A percentile compares a stretch with the other conserved stretches of the same genome.
Evolutionary conservation across 2,329 filamentous ascomycete genomes (phyloP).

Genomic region (Calonectria multiphialidica): DNA sequence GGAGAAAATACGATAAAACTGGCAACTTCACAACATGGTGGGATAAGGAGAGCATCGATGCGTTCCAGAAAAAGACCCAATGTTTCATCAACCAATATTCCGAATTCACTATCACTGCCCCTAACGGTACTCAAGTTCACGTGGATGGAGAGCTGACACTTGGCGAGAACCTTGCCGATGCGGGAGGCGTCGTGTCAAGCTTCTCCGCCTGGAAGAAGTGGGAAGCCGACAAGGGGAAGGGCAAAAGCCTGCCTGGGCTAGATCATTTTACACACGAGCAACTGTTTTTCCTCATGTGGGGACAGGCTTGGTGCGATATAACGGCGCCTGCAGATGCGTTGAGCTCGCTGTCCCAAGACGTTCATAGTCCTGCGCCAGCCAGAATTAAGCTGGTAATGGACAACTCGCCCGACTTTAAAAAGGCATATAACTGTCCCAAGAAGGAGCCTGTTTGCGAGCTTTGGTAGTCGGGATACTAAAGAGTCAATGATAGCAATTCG

Average conservation of each 20-base stretch:
- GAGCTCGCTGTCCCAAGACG: slow-evolving; percentile 70
- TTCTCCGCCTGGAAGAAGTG: slow-evolving; percentile 75
- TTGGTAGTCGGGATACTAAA: slow-evolving; percentile 61
- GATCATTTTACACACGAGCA: slow-evolving; percentile 74
- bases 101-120: slow-evolving; percentile 68
- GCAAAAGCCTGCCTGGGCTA: slow-evolving; percentile 69
- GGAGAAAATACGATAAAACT: slow-evolving; percentile 73
- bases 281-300: slow-evolving; percentile 76
- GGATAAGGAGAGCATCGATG: slow-evolving; percentile 68
- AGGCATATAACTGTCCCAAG: slow-evolving; percentile 74
- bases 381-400: slow-evolving; percentile 73
- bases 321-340: slow-evolving; percentile 65
- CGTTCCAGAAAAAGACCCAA: slow-evolving; percentile 69
- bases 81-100: slow-evolving; percentile 78
- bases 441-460: slow-evolving; percentile 78
- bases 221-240: slow-evolving; percentile 60
- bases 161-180: slow-evolving; percentile 79
- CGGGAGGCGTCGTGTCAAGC: slow-evolving; percentile 73
- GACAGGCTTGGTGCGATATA: slow-evolving; percentile 70
- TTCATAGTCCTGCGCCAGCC: slow-evolving; percentile 73
- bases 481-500: not conserved
- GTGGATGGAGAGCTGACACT: slow-evolving; percentile 74
- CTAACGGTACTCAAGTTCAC: slow-evolving; percentile 67
- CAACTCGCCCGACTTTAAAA: slow-evolving; percentile 75
- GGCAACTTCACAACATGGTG: slow-evolving; percentile 77